phyloP scores from a whole-genome alignment of 2,329 filamentous ascomycete genomes.

The Colletotrichum sidae region DNA sequence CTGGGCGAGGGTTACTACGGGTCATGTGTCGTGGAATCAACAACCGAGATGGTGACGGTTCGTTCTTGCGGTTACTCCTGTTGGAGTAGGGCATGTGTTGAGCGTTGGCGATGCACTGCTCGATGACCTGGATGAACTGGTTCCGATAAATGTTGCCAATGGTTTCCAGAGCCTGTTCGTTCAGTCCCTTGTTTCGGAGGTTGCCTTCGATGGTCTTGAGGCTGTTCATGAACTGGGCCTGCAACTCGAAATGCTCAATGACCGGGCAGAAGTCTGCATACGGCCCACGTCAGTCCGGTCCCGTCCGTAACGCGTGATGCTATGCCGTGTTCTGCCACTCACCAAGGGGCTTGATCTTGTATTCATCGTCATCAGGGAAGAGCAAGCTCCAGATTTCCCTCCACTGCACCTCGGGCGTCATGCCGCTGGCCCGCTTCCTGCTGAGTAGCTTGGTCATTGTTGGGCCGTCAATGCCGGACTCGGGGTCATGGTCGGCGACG shows the following conservation, averaged over 20 bases:
- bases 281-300: neutral
- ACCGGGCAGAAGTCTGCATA: constrained; percentile 52
- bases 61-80: constrained; percentile 54
- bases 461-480: constrained; percentile 54
- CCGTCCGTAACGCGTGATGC: neutral
- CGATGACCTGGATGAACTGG: constrained; percentile 53
- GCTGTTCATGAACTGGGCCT: constrained; percentile 46
- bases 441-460: constrained; percentile 54
- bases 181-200: constrained; percentile 52
- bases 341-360: constrained; percentile 47
- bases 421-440: constrained; percentile 52
- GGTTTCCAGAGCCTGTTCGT: constrained; percentile 51
- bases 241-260: constrained; percentile 55
- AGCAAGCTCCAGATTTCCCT: constrained; percentile 56
- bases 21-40: constrained; percentile 40
- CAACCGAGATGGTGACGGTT: constrained; percentile 38
- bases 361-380: constrained; percentile 54
- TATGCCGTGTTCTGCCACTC: neutral
- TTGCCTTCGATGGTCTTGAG: constrained; percentile 48
- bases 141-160: constrained; percentile 54
- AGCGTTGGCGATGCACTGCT: constrained; percentile 49
- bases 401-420: constrained; percentile 53
- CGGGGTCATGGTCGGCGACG: constrained; percentile 53
- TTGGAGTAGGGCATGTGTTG: constrained; percentile 54
- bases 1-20: constrained; percentile 46